Percentiles rank a stretch among this genome's conserved stretches.
phyloP scores from a whole-genome alignment of 805 yeast species.

The Lipomyces orientalis region DNA sequence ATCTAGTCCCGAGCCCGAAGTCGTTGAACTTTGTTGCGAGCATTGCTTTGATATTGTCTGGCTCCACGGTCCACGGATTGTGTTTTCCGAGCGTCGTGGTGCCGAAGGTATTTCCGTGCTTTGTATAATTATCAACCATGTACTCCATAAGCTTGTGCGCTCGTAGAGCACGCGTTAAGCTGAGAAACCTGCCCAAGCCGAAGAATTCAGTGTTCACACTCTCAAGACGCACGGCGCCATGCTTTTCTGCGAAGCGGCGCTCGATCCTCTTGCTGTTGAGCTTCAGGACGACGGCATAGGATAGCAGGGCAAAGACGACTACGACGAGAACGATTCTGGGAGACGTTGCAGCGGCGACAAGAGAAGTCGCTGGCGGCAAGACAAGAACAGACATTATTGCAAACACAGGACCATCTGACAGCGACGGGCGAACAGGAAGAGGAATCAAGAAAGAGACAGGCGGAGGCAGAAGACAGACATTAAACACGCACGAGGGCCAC shows the following conservation, averaged over 20 bases:
- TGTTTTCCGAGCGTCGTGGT: conserved; percentile 8
- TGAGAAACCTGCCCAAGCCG: not conserved
- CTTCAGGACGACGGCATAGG: not conserved
- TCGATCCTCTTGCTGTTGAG: not conserved
- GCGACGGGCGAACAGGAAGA: not conserved
- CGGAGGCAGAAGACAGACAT: not conserved
- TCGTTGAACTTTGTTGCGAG: conserved; percentile 46
- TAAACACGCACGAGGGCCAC: too few relatives aligned
- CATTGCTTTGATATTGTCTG: conserved; percentile 46
- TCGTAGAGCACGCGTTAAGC: not conserved
- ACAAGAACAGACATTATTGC: conserved; percentile 2
- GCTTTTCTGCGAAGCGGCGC: conserved; percentile 2
- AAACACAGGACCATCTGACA: not conserved
- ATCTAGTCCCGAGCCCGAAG: conserved; percentile 43
- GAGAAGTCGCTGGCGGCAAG: conserved; percentile 1
- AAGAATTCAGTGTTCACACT: conserved; percentile 2
- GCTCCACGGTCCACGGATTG: conserved; percentile 38
- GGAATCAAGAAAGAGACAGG: not conserved
- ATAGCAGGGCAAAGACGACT: not conserved
- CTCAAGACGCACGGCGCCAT: conserved; percentile 4
- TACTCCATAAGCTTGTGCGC: conserved; percentile 6
- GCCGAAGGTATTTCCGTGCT: conserved; percentile 2
- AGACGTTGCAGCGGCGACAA: not conserved
- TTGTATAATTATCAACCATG: not conserved
- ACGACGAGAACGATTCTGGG: not conserved